Conservation (phyloP, 2,329 filamentous ascomycete genomes). For the Penicillium vulpinum region DNA sequence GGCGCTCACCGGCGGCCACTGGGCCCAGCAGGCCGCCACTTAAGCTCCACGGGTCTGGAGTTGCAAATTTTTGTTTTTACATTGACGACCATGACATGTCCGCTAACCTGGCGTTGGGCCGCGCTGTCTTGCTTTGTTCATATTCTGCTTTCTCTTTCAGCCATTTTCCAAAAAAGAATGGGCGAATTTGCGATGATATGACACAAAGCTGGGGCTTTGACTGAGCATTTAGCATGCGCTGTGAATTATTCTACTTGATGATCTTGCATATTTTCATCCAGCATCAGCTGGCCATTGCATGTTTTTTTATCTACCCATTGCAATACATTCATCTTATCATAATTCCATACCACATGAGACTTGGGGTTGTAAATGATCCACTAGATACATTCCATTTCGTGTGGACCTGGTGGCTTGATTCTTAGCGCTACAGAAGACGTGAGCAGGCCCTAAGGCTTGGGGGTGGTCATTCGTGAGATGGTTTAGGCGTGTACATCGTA, state of each 20-base stretch:
- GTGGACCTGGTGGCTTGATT: background rate
- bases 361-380: background rate
- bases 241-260: constrained; percentile 30
- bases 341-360: background rate
- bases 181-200: constrained; percentile 24
- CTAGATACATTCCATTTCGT: background rate
- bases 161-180: constrained; percentile 16
- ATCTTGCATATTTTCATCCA: constrained; percentile 20
- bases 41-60: constrained; percentile 23
- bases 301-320: background rate
- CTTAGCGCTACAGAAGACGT: background rate
- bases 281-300: constrained; percentile 14
- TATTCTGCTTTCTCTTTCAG: constrained; percentile 21
- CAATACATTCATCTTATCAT: constrained; percentile 6
- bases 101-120: constrained; percentile 39
- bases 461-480: background rate
- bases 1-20: constrained; percentile 45
- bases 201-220: constrained; percentile 27
- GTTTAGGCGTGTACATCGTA: background rate
- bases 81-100: constrained; percentile 28
- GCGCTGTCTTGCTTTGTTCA: constrained; percentile 26
- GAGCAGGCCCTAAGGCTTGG: background rate
- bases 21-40: constrained; percentile 40
- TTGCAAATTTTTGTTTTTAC: constrained; percentile 11
- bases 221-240: constrained; percentile 41